phyloP scores from a whole-genome alignment of 2,329 filamentous ascomycete genomes.

The Curvularia hawaiiensis region DNA sequence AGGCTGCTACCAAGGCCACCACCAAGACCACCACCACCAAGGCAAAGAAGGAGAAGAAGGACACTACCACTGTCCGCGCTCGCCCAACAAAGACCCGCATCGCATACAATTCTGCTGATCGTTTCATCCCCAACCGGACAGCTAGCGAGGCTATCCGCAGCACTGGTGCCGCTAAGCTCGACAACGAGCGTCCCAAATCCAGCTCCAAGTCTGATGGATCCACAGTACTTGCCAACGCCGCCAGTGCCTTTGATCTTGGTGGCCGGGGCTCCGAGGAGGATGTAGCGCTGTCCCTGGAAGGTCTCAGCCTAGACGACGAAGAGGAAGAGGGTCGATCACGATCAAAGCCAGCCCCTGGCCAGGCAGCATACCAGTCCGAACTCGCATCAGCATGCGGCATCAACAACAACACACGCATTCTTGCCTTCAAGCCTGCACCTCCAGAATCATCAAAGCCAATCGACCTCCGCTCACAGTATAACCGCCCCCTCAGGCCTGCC shows the following conservation, averaged over 20 bases:
- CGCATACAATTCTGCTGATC: conserved; percentile 74
- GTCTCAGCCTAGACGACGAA: conserved; percentile 76
- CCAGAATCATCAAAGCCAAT: conserved; percentile 98
- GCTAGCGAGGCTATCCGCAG: conserved; percentile 89
- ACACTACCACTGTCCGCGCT: conserved; percentile 34
- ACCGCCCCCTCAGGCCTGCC: conserved; percentile 85
- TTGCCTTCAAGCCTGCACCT: conserved; percentile 97
- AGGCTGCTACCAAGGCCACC: conserved; percentile 53
- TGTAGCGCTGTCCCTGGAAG: conserved; percentile 75
- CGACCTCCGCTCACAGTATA: conserved; percentile 96
- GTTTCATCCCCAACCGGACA: conserved; percentile 93
- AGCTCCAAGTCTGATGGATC: conserved; percentile 74
- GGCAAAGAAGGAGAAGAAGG: conserved; percentile 45
- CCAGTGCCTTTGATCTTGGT: conserved; percentile 68
- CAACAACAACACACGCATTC: conserved; percentile 90
- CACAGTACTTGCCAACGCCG: conserved; percentile 74
- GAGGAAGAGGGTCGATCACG: conserved; percentile 67
- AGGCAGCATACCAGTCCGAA: conserved; percentile 89
- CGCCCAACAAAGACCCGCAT: conserved; percentile 47
- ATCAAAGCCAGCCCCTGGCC: conserved; percentile 82
- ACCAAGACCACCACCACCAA: conserved; percentile 50
- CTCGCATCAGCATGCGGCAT: conserved; percentile 91
- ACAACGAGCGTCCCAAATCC: conserved; percentile 68
- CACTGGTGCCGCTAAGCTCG: conserved; percentile 81
- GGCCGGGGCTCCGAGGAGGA: conserved; percentile 71